Conservation (phyloP, 495 filamentous ascomycete genomes). For the Aspergillus sclerotiicarbonarius region DNA sequence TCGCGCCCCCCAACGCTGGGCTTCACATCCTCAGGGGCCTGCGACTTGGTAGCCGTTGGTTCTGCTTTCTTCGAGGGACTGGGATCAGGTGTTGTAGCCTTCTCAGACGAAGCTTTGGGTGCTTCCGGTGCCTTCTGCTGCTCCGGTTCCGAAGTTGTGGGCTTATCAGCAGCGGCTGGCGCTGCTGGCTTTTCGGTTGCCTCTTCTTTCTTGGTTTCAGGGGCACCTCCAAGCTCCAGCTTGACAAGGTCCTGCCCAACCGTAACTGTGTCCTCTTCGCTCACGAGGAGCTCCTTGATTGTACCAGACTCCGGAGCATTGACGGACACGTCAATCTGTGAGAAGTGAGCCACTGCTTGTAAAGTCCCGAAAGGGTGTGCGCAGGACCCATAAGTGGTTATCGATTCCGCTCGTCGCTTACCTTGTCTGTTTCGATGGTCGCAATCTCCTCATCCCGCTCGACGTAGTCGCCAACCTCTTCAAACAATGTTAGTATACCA, state of each 20-base stretch:
- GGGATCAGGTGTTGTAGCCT: conserved; percentile 34
- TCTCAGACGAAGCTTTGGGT: conserved; percentile 19
- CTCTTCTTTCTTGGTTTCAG: conserved; percentile 55
- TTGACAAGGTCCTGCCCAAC: conserved; percentile 90
- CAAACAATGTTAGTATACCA: conserved; percentile 22
- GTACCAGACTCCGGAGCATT: conserved; percentile 91
- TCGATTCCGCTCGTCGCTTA: conserved; percentile 37
- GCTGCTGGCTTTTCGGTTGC: conserved; percentile 41
- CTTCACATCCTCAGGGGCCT: conserved; percentile 23
- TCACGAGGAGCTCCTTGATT: conserved; percentile 87
- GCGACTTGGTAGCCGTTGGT: conserved; percentile 32
- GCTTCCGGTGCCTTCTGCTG: conserved; percentile 40
- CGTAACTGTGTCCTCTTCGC: conserved; percentile 92
- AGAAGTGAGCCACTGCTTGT: conserved; percentile 12
- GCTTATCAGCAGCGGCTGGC: conserved; percentile 27
- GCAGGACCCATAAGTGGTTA: neutral
- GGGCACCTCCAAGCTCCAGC: conserved; percentile 73
- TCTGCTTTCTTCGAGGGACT: conserved; percentile 42
- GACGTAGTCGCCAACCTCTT: conserved; percentile 89
- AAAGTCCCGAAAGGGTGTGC: neutral
- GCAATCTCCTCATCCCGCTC: conserved; percentile 97
- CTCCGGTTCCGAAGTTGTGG: conserved; percentile 36
- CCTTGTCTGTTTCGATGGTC: conserved; percentile 99
- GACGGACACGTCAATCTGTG: conserved; percentile 88
- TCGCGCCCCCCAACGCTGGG: conserved; percentile 70